Evolutionary conservation across 768 basidiomycete genomes (phyloP).

Genomic region (Lactifluus piperatus): DNA sequence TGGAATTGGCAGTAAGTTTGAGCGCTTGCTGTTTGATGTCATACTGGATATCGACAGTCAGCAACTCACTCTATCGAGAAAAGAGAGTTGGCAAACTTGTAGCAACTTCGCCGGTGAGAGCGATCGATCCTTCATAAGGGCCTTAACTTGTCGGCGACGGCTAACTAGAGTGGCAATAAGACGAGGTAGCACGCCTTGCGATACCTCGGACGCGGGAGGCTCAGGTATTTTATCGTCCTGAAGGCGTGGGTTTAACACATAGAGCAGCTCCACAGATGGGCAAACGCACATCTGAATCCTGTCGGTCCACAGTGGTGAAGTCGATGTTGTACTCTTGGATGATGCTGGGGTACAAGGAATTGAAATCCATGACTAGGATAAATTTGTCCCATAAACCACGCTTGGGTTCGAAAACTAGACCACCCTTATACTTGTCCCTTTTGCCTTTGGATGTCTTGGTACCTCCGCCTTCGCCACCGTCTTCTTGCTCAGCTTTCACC

Average conservation of each 20-base stretch:
- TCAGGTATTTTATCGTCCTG: slow-evolving; percentile 86
- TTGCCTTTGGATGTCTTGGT: slow-evolving; percentile 52
- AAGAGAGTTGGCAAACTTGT: slow-evolving; percentile 45
- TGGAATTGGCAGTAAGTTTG: slow-evolving; percentile 97
- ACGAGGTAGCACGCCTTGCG: slow-evolving; percentile 88
- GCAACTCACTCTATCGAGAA: not conserved
- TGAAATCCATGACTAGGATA: slow-evolving; percentile 99
- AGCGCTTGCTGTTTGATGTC: slow-evolving; percentile 97
- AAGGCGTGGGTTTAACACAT: slow-evolving; percentile 27
- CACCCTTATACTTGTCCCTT: slow-evolving; percentile 96
- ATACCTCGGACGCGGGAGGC: slow-evolving; percentile 59
- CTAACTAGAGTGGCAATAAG: slow-evolving; percentile 95
- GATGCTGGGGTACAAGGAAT: slow-evolving; percentile 97
- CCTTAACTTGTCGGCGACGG: slow-evolving; percentile 84
- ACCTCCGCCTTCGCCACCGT: slow-evolving; percentile 34
- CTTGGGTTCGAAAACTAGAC: slow-evolving; percentile 95
- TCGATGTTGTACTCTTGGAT: slow-evolving; percentile 99
- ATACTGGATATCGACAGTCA: slow-evolving; percentile 42
- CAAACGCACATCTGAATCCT: slow-evolving; percentile 42
- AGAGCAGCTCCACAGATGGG: not conserved
- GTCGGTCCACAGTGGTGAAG: slow-evolving; percentile 87
- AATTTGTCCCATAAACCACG: slow-evolving; percentile 93
- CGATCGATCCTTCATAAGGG: slow-evolving; percentile 84
- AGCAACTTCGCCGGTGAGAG: slow-evolving; percentile 65
- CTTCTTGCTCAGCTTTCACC: slow-evolving; percentile 49